These are phyloP conservation scores for Turnera subulata DNA, from an alignment of 345 rosid species.

Conservation along the genomic window DNA sequence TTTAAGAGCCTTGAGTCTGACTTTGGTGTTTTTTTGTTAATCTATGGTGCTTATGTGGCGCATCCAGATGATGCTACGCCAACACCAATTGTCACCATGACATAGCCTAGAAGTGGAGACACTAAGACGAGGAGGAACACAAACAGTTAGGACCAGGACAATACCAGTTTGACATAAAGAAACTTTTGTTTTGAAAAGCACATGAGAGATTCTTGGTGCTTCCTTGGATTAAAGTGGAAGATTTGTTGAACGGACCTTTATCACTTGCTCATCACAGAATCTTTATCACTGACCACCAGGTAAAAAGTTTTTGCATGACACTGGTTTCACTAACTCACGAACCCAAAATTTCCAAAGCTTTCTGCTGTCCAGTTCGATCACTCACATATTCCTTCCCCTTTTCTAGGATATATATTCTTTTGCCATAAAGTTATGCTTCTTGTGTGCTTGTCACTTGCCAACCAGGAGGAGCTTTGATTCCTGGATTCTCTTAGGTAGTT, in stretches of 20 bases:
- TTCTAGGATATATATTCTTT: slow-evolving; percentile 2
- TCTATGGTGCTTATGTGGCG: no score
- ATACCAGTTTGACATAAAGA: neutral
- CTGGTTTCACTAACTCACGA: neutral
- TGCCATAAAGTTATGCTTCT: slow-evolving; percentile 2
- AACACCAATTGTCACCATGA: no score
- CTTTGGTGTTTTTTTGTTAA: no score
- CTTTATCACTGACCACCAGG: neutral
- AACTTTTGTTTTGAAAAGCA: neutral
- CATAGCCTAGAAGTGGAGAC: neutral
- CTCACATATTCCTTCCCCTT: neutral
- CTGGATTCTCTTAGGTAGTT: slow-evolving; percentile 6
- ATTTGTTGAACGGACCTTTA: neutral
- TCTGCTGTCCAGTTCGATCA: neutral
- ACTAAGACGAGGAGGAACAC: neutral
- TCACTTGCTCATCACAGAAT: neutral
- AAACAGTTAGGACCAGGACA: neutral
- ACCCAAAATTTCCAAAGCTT: no score
- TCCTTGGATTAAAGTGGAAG: neutral
- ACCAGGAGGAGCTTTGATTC: neutral
- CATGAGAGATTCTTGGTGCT: neutral
- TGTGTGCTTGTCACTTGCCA: neutral
- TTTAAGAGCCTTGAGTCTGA: no score
- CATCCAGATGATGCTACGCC: no score
- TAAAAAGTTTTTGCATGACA: neutral